phyloP scores from a whole-genome alignment of 2,329 filamentous ascomycete species.

The Ceratocystis colombiana region DNA sequence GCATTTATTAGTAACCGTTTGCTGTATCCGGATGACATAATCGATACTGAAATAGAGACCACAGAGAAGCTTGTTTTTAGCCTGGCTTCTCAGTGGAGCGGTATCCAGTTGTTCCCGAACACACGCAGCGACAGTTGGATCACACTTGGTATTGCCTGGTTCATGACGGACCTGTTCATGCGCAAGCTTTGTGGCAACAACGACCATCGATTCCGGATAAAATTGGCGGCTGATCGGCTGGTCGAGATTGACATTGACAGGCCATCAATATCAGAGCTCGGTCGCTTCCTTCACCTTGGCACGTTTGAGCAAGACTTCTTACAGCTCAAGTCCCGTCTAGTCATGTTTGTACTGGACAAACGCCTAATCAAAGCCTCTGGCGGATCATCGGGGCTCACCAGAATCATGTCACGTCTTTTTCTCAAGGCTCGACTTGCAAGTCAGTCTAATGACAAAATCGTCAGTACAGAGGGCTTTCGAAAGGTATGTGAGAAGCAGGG shows the following conservation, averaged over 20 bases:
- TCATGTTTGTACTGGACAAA: conserved; percentile 88
- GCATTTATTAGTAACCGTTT: conserved; percentile 80
- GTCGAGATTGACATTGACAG: conserved; percentile 72
- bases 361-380: conserved; percentile 73
- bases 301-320: conserved; percentile 84
- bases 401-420: conserved; percentile 77
- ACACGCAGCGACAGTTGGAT: conserved; percentile 77
- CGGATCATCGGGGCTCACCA: conserved; percentile 69
- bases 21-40: conserved; percentile 72
- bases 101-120: conserved; percentile 81
- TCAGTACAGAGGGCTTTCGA: conserved; percentile 67
- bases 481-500: conserved; percentile 79
- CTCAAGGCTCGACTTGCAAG: conserved; percentile 65
- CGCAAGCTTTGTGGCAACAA: conserved; percentile 87
- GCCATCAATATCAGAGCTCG: conserved; percentile 72
- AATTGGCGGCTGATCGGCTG: conserved; percentile 69
- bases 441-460: conserved; percentile 55
- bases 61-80: conserved; percentile 74
- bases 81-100: conserved; percentile 85
- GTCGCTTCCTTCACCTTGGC: conserved; percentile 66
- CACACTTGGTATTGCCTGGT: conserved; percentile 80
- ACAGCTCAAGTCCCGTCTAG: conserved; percentile 76
- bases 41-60: conserved; percentile 73
- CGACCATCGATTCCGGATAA: conserved; percentile 84
- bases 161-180: conserved; percentile 91